A percentile compares a stretch with the other conserved stretches of the same genome.
Evolutionary conservation across 1,284 basidiomycete species (phyloP).

Genomic region (Athelia sp.): DNA sequence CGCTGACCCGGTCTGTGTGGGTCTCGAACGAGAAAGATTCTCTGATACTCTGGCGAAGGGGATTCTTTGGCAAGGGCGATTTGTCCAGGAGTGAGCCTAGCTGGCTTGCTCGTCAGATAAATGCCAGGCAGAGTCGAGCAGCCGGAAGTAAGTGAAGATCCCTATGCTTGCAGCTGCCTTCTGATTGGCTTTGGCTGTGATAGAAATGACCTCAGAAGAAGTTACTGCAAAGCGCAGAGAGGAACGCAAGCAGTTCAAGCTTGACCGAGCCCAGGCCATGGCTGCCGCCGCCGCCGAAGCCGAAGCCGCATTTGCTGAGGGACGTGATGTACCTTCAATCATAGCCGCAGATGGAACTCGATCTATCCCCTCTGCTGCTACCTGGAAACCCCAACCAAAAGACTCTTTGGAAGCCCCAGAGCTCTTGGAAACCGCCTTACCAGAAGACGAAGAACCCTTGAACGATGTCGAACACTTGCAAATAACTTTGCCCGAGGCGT

Average conservation of each 20-base stretch:
- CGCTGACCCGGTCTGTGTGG: conserved; percentile 77
- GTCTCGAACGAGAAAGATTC: conserved; percentile 59
- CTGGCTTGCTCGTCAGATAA: conserved; percentile 79
- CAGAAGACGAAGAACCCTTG: conserved; percentile 41
- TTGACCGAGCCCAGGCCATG: conserved; percentile 80
- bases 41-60: conserved; percentile 77
- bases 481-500: conserved; percentile 87
- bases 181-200: conserved; percentile 5
- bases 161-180: conserved; percentile 15
- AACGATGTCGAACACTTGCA: conserved; percentile 90
- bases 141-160: conserved; percentile 33
- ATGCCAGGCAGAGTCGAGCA: conserved; percentile 40
- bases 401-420: conserved; percentile 13
- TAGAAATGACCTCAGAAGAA: conserved; percentile 81
- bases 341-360: conserved; percentile 40
- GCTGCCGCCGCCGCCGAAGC: conserved; percentile 70
- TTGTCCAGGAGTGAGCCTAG: conserved; percentile 92
- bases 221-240: conserved; percentile 79
- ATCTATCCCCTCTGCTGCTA: conserved; percentile 69
- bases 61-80: conserved; percentile 97
- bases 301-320: conserved; percentile 66
- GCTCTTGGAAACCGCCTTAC: conserved; percentile 24
- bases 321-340: conserved; percentile 52
- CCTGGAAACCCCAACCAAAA: conserved; percentile 55
- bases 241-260: conserved; percentile 87